These are phyloP conservation scores for Neonectria ditissima DNA, from an alignment of 2,329 filamentous ascomycete species.

Conservation along the genomic window DNA sequence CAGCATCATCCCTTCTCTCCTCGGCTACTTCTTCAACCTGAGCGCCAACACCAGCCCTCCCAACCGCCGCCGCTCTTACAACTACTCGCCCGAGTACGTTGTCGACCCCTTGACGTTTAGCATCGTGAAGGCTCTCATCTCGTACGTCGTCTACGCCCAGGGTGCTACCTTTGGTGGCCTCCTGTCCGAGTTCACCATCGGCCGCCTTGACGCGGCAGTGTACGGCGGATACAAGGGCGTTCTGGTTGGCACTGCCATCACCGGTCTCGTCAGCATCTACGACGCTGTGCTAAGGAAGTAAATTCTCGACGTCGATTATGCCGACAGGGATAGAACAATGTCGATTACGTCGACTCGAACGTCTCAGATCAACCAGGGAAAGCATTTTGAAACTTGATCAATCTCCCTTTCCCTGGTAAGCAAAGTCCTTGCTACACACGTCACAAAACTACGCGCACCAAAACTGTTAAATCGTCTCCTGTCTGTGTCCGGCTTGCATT, in stretches of 20 bases:
- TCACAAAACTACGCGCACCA: conserved; percentile 11
- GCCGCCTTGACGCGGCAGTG: conserved; percentile 72
- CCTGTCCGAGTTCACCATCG: conserved; percentile 69
- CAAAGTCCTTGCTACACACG: conserved; percentile 13
- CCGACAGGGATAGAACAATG: background rate
- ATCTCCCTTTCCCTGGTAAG: background rate
- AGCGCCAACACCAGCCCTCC: conserved; percentile 63
- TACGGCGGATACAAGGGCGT: conserved; percentile 79
- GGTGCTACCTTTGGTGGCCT: conserved; percentile 72
- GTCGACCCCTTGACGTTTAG: conserved; percentile 93
- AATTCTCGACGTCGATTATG: conserved; percentile 9
- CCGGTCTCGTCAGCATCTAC: conserved; percentile 77
- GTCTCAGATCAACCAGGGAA: background rate
- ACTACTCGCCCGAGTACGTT: conserved; percentile 62
- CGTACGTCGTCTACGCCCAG: conserved; percentile 83
- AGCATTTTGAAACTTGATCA: background rate
- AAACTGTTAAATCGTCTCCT: conserved; percentile 13
- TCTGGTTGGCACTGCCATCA: conserved; percentile 75
- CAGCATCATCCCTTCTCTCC: conserved; percentile 74
- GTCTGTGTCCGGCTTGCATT: conserved; percentile 21
- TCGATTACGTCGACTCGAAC: background rate
- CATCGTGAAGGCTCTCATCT: conserved; percentile 84
- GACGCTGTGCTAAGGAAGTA: conserved; percentile 81
- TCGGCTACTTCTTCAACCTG: conserved; percentile 93
- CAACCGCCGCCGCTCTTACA: conserved; percentile 57